These are phyloP conservation scores for Nannochloris sp. DNA, from an alignment of 139 green algal genomes.

Conservation along the genomic window DNA sequence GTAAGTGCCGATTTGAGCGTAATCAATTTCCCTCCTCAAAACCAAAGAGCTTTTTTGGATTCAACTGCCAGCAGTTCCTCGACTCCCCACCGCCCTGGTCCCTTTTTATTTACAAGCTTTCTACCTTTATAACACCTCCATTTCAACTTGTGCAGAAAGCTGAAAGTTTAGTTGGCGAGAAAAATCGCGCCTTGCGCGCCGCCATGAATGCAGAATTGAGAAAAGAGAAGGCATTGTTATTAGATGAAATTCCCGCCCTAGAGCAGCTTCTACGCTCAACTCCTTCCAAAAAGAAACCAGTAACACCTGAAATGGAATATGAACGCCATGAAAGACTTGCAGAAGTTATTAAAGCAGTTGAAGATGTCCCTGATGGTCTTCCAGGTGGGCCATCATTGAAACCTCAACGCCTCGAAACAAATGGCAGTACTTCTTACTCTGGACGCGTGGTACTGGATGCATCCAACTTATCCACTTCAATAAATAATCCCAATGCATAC, in stretches of 20 bases:
- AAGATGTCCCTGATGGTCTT: neutral
- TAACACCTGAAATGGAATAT: conserved; percentile 7
- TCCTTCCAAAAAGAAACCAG: conserved; percentile 7
- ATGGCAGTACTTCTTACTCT: neutral
- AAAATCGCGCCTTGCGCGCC: conserved; percentile 65
- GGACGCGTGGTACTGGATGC: neutral
- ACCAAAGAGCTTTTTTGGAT: no score
- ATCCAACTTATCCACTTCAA: neutral
- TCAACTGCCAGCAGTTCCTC: no score
- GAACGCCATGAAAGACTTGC: neutral
- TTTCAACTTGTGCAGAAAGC: conserved; percentile 46
- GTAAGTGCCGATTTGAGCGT: conserved; percentile 24
- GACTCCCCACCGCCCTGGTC: no score
- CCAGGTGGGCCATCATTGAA: neutral
- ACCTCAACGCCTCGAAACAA: neutral
- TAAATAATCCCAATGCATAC: neutral
- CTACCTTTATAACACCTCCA: no score
- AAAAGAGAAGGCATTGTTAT: conserved; percentile 20
- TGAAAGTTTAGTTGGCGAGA: conserved; percentile 51
- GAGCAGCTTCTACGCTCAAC: conserved; percentile 18
- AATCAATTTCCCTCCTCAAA: neutral
- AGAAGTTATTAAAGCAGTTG: neutral
- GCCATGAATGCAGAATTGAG: conserved; percentile 73
- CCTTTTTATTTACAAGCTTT: no score
- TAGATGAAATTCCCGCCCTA: conserved; percentile 22